A percentile compares a stretch with the other conserved stretches of the same genome.
Evolutionary conservation across 306 rosid genomes (phyloP).

Genomic region (Canavalia ensiformis): DNA sequence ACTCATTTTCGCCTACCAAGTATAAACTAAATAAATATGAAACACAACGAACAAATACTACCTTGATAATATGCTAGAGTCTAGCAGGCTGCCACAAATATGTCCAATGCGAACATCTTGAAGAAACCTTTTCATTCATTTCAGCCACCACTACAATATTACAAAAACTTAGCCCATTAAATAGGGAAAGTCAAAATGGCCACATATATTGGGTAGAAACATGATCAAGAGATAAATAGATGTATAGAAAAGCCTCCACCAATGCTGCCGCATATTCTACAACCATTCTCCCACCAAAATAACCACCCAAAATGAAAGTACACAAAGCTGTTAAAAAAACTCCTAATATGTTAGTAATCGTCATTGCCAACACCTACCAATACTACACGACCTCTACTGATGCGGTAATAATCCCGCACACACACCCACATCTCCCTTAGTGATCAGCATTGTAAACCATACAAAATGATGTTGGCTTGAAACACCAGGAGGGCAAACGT

Average conservation of each 20-base stretch:
- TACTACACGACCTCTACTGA: constrained; percentile 64
- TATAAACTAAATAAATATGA: background rate
- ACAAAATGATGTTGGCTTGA: constrained; percentile 49
- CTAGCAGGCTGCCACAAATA: background rate
- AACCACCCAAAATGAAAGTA: constrained; percentile 50
- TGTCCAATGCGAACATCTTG: constrained; percentile 4
- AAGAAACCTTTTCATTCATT: constrained; percentile 60
- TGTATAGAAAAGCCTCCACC: constrained; percentile 56
- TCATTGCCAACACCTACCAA: constrained; percentile 60
- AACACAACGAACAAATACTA: background rate
- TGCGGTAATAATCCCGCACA: constrained; percentile 58
- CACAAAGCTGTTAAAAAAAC: constrained; percentile 52
- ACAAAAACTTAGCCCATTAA: constrained; percentile 58
- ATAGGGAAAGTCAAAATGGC: constrained; percentile 53
- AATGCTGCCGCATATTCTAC: constrained; percentile 62
- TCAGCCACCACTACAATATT: constrained; percentile 59
- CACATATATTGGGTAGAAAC: constrained; percentile 58
- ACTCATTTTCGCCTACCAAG: background rate
- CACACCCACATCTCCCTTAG: constrained; percentile 45
- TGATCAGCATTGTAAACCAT: constrained; percentile 42
- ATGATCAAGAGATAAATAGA: constrained; percentile 57
- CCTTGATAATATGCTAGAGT: background rate
- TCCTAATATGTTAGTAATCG: constrained; percentile 70
- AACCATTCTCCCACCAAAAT: constrained; percentile 59
- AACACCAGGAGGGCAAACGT: constrained; percentile 52